Evolutionary conservation across 1,284 basidiomycete genomes (phyloP), one percentile per base, ranked within the genome.

Genomic region (Malassezia sp.): DNA sequence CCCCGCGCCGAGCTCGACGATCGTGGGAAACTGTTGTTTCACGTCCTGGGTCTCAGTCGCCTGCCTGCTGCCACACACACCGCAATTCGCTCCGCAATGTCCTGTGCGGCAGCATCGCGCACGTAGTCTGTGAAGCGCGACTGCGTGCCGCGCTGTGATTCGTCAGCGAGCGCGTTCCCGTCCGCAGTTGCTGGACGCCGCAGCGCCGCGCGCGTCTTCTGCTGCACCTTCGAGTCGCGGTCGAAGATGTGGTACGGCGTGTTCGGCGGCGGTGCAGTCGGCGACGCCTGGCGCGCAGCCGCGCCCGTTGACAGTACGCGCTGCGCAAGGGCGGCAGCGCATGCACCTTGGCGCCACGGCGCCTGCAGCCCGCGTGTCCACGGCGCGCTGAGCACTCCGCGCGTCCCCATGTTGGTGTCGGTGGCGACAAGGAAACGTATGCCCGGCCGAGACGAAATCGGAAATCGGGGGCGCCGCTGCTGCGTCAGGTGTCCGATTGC

Each of bases 1-100:
- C n/a, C 91, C 90, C n/a, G 86, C 81, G 1, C 89, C 86, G 18
- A 96, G 74, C 72, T 97, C 93, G 12, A 97, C 74, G 17, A 97
- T 76, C 2, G 79, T 77, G 36, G 76, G 74, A 60, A 90, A 93
- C 31, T 79, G 81, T 30, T 82, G 78, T 73, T 87, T 90, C 56
- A 97, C 84, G 70, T 97, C 91, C 87, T 93, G 63, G n/a, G 22
- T 38, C 28, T 41, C 4, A 41, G 20, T 14, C 6, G 11, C 10
- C n/a, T n/a, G n/a, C n/a, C n/a, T n/a, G 35, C 17, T 9, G 17
- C 14, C 15, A 28, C 14, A 67, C 75, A 52, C 54, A 80, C 89
- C 74, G 85, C 72, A 56, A 96, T 78, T 35, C 91, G 77, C 66
- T 97, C 91, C 63, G 86, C 79, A 75, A 97, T 77, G 55, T 84